Base-by-base conservation (phyloP, 1,284 basidiomycete genomes). In the Paramarasmius palmivorus region DNA sequence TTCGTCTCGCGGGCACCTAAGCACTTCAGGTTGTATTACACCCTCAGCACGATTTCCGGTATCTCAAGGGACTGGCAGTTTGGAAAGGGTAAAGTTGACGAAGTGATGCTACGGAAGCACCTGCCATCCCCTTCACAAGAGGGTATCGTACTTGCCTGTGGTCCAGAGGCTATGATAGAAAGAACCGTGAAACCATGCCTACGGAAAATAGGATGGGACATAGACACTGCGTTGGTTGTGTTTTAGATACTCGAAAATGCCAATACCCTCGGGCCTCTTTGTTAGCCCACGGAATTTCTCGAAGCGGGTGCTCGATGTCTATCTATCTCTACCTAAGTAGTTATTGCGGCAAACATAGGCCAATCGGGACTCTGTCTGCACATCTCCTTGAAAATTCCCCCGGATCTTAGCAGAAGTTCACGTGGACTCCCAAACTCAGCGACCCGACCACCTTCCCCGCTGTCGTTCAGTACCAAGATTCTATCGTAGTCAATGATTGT, bases 401-500 rank as follows among this genome's bases (percentile, higher is more conserved):
- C 80, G 14, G 73, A 68, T 51, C 74, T 82, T 10, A 67, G 65
- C 29, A 93, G 70, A 45, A 94, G 69, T n/a, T 71, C 77, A 55
- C 69, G 71, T 0, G 92, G 92, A 4, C 82, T 77, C 58, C 88
- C 93, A 65, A 88, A 89, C 65, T 92, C 88, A 4, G 79, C 69
- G 42, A 91, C 76, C n/a, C n/a, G n/a, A n/a, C n/a, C n/a, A n/a
- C n/a, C n/a, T n/a, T n/a, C n/a, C 48, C 77, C 71, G 9, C 84
- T 84, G 5, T 86, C 83, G 51, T 89, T 81, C 7, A 95, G 72
- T 2, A 95, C 90, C 35, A 96, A 70, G 40, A 96, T 78, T 1
- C 90, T 77, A 65, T 95, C 91, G 63, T 91, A 93, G 64, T 93
- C 88, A 59, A 89, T 78, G 41, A 88, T 79, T 0, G 89, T 90